A percentile compares a stretch with the other conserved stretches of the same genome.
phyloP scores from a whole-genome alignment of 2,329 filamentous ascomycete species.

The Paraconiothyrium brasiliense region DNA sequence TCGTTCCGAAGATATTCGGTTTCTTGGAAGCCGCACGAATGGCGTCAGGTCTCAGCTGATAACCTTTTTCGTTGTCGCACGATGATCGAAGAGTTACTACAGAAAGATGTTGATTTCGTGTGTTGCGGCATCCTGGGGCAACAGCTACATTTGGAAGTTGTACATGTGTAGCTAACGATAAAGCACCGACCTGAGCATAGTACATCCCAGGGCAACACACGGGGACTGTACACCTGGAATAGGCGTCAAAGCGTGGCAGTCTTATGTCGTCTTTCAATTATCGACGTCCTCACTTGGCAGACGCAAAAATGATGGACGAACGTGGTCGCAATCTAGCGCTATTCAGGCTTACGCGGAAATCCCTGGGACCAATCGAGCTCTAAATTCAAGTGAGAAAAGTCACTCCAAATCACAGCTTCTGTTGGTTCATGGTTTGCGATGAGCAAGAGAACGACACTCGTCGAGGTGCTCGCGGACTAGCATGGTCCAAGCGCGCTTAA shows the following conservation, averaged over 20 bases:
- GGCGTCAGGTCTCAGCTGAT: neutral
- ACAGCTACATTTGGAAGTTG: no score
- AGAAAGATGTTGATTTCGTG: neutral
- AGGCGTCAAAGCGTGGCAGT: neutral
- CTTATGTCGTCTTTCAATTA: neutral
- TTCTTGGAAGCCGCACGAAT: neutral
- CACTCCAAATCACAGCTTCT: neutral
- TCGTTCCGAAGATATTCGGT: slow-evolving; percentile 11
- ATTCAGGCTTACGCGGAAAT: no score
- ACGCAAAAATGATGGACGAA: neutral
- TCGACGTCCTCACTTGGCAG: neutral
- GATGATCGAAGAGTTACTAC: neutral
- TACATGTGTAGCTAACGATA: neutral
- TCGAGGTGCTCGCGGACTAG: neutral
- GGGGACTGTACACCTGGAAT: neutral
- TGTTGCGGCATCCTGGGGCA: neutral
- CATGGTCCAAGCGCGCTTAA: neutral
- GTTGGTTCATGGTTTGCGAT: neutral
- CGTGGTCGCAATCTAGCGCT: no score
- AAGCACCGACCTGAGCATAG: neutral
- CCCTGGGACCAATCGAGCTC: no score
- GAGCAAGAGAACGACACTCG: neutral
- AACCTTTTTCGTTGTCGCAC: no score
- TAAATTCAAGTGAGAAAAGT: no score
- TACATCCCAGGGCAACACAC: neutral